Percentiles rank a stretch among this genome's conserved stretches.
phyloP scores from a whole-genome alignment of 78 protist species.

The Speleostelium caveatum region DNA sequence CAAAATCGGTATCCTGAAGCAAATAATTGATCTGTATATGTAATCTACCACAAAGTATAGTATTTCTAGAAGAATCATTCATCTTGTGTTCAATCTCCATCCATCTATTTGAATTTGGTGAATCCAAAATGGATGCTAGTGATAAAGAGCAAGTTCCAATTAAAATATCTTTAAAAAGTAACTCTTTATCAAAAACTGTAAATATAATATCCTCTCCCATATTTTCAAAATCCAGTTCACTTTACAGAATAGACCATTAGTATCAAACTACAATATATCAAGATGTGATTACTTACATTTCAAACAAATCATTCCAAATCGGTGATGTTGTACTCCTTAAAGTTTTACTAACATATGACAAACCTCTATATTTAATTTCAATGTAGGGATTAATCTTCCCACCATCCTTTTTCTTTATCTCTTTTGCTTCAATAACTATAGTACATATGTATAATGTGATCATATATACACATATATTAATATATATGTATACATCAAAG shows the following conservation, averaged over 20 bases:
- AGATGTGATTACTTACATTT: background rate
- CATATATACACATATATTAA: background rate
- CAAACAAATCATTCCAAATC: slow-evolving; percentile 32
- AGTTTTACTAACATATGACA: background rate
- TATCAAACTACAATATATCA: background rate
- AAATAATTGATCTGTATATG: background rate
- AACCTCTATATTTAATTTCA: slow-evolving; percentile 35
- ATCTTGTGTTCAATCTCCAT: background rate
- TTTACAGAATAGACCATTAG: background rate
- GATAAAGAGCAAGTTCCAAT: slow-evolving; percentile 5
- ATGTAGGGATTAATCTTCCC: slow-evolving; percentile 39
- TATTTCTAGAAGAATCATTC: background rate
- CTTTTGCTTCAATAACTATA: slow-evolving; percentile 47
- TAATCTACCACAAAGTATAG: background rate
- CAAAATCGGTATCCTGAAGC: background rate
- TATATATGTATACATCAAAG: too few relatives aligned
- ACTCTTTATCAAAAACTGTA: slow-evolving; percentile 46
- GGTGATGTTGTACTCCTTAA: slow-evolving; percentile 20
- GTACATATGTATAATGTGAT: too few relatives aligned
- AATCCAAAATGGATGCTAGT: background rate
- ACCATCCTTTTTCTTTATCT: slow-evolving; percentile 9
- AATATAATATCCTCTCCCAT: background rate
- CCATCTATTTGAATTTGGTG: slow-evolving; percentile 3
- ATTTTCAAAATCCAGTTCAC: slow-evolving; percentile 26
- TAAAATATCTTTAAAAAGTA: slow-evolving; percentile 22